phyloP scores from a whole-genome alignment of 148 eudicot species.

The Vaccinium darrowii region DNA sequence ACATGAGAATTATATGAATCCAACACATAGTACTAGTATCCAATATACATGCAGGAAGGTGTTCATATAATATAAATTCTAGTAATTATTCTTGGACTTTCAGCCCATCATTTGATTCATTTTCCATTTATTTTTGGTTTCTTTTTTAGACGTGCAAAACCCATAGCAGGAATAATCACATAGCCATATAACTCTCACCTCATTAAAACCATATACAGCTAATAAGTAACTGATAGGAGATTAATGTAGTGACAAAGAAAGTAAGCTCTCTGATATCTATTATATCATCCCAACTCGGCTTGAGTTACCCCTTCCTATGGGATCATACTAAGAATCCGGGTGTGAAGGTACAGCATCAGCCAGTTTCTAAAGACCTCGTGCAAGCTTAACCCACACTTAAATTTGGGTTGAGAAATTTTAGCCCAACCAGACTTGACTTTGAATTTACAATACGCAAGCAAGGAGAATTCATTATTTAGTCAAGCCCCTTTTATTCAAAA shows the following conservation, averaged over 20 bases:
- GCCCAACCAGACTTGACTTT: neutral
- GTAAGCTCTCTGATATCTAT: neutral
- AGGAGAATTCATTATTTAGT: neutral
- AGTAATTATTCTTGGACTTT: neutral
- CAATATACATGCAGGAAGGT: neutral
- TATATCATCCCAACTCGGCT: neutral
- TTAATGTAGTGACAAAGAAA: neutral
- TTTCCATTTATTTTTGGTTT: neutral
- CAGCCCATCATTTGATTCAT: neutral
- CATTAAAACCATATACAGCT: neutral
- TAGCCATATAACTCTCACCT: neutral
- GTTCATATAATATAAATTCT: neutral
- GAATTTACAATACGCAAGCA: neutral
- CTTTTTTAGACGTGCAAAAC: neutral
- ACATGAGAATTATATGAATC: neutral
- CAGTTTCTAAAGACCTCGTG: neutral
- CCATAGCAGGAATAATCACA: neutral
- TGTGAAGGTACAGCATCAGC: neutral
- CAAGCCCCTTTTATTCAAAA: neutral
- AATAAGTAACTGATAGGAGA: neutral
- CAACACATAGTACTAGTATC: neutral
- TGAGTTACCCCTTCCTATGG: neutral
- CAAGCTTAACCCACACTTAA: neutral
- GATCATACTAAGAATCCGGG: neutral
- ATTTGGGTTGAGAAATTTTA: neutral